Percentiles rank a stretch among this genome's conserved stretches.
These are phyloP conservation scores for Orychophragmus violaceus DNA, from an alignment of 345 rosid genomes.

Conservation along the genomic window DNA sequence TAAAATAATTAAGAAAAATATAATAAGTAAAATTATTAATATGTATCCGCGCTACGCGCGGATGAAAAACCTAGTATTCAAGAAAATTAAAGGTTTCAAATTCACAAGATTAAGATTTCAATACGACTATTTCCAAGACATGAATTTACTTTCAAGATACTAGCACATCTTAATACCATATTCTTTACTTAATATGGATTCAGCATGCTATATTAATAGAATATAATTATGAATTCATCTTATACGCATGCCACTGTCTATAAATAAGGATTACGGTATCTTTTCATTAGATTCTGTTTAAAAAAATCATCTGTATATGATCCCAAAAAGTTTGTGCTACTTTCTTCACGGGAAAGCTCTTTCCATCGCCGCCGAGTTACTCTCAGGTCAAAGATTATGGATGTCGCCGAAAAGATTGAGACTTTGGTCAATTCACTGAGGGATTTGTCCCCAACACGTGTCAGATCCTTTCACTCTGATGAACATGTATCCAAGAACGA, in stretches of 20 bases:
- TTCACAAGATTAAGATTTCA: background rate
- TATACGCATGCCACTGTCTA: background rate
- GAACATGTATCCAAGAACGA: slow-evolving; percentile 28
- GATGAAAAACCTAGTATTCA: too few species aligned
- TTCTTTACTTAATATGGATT: slow-evolving; percentile 7
- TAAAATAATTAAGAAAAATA: too few species aligned
- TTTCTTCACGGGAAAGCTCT: background rate
- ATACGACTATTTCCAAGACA: background rate
- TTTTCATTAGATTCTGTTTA: background rate
- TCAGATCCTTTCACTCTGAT: slow-evolving; percentile 32
- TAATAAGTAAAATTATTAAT: too few species aligned
- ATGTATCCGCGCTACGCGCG: too few species aligned
- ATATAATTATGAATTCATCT: background rate
- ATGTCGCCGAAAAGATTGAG: slow-evolving; percentile 28
- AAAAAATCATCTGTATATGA: background rate
- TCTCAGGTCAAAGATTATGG: slow-evolving; percentile 17
- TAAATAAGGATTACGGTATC: background rate
- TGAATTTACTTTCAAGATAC: background rate
- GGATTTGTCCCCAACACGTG: slow-evolving; percentile 70
- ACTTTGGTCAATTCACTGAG: slow-evolving; percentile 72
- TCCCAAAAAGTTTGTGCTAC: background rate
- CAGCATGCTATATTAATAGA: background rate
- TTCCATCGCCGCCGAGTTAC: background rate
- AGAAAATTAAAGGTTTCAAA: background rate
- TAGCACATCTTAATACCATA: background rate